Conservation (phyloP, 2,329 filamentous ascomycete genomes). For the Stagonosporopsis tanaceti region DNA sequence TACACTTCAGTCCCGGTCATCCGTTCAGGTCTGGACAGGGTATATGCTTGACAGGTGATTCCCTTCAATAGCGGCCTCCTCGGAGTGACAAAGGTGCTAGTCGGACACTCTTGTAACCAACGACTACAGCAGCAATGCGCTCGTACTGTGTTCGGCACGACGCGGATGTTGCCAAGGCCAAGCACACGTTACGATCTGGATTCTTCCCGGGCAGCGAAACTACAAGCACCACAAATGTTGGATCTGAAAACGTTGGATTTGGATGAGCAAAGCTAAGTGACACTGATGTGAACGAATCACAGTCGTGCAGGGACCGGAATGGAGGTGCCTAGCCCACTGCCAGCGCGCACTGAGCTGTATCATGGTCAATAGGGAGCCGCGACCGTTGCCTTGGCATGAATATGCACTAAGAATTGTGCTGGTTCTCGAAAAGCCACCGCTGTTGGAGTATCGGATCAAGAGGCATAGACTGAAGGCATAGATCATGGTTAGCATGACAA, state of each 20-base stretch:
- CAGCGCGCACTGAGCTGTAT: not conserved
- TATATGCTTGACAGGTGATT: not conserved
- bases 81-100: not conserved
- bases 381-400: not conserved
- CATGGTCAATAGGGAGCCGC: not conserved
- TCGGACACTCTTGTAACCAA: not conserved
- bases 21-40: not conserved
- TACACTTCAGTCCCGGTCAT: not conserved
- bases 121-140: not conserved
- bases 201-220: constrained; percentile 3
- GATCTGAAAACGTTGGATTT: not conserved
- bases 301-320: not conserved
- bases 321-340: not conserved
- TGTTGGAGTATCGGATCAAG: not conserved
- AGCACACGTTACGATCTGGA: constrained; percentile 5
- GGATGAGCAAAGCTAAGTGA: not conserved
- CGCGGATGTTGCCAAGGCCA: constrained; percentile 7
- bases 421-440: not conserved
- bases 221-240: not conserved
- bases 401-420: not conserved
- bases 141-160: not conserved
- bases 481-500: not conserved
- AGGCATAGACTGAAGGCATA: not conserved
- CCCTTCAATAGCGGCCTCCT: not conserved
- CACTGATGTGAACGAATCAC: not conserved